These are phyloP conservation scores for Xylaria flabelliformis DNA, from an alignment of 495 filamentous ascomycete genomes.

Conservation along the genomic window DNA sequence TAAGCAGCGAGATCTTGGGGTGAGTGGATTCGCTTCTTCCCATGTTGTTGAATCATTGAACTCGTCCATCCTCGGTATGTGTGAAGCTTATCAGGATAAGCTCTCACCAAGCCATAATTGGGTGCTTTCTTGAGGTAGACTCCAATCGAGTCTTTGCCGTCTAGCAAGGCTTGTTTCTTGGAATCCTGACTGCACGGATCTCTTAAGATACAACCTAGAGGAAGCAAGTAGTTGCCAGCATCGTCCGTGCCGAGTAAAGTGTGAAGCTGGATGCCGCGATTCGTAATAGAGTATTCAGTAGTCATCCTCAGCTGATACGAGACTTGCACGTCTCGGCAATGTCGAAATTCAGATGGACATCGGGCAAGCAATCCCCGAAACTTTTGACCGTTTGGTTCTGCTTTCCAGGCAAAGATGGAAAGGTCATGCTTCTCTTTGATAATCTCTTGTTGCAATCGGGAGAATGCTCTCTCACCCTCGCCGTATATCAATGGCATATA, in stretches of 20 bases:
- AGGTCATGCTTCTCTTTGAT: conserved; percentile 30
- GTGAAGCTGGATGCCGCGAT: conserved; percentile 3
- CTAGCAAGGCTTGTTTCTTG: not conserved
- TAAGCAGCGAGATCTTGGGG: not conserved
- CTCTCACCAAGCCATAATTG: conserved; percentile 7
- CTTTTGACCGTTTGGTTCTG: conserved; percentile 6
- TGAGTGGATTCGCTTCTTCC: not conserved
- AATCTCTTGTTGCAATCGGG: conserved; percentile 40
- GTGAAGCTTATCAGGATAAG: conserved; percentile 3
- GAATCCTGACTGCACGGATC: not conserved
- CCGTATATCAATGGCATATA: conserved; percentile 43
- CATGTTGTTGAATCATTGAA: conserved; percentile 6
- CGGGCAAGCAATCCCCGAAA: conserved; percentile 5
- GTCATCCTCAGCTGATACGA: conserved; percentile 13
- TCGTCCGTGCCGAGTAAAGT: conserved; percentile 1
- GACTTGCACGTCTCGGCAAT: conserved; percentile 4
- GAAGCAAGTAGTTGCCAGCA: conserved; percentile 5
- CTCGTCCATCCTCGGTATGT: conserved; percentile 13
- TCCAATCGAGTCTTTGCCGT: conserved; percentile 1
- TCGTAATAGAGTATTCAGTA: conserved; percentile 9
- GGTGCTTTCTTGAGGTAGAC: conserved; percentile 19
- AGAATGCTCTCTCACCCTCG: conserved; percentile 36
- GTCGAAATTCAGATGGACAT: conserved; percentile 11
- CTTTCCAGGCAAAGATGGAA: conserved; percentile 28
- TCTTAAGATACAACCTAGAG: conserved; percentile 2